These are phyloP conservation scores for Boechera divaricarpa DNA, from an alignment of 345 rosid species.

Conservation along the genomic window DNA sequence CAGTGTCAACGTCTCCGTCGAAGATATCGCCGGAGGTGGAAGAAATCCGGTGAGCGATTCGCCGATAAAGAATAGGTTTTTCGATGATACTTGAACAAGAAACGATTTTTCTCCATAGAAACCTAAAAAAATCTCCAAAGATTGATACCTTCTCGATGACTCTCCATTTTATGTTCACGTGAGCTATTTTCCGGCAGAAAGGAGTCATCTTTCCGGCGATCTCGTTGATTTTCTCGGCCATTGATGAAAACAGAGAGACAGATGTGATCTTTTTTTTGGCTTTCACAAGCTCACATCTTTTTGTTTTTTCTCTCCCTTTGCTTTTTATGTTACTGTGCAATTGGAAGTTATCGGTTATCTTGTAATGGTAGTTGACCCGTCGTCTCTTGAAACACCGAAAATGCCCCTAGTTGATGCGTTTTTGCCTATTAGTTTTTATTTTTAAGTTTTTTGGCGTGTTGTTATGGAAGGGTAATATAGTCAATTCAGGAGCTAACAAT, in stretches of 20 bases:
- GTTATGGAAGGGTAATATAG: slow-evolving; percentile 4
- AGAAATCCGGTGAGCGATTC: slow-evolving; percentile 52
- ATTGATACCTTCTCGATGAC: slow-evolving; percentile 60
- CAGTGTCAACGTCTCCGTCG: slow-evolving; percentile 29
- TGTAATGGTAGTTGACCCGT: slow-evolving; percentile 40
- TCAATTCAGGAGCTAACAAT: neutral
- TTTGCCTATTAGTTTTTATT: neutral
- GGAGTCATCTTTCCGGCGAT: slow-evolving; percentile 60
- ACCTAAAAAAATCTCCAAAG: slow-evolving; percentile 66
- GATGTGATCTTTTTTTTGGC: slow-evolving; percentile 13
- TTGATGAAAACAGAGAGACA: slow-evolving; percentile 35
- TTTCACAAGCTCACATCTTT: slow-evolving; percentile 32
- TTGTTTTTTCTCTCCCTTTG: neutral
- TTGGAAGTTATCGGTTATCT: slow-evolving; percentile 36
- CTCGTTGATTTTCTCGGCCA: slow-evolving; percentile 52
- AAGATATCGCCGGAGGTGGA: slow-evolving; percentile 46
- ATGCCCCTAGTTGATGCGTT: neutral
- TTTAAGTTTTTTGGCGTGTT: neutral
- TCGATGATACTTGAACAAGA: slow-evolving; percentile 65
- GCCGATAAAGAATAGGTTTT: slow-evolving; percentile 60
- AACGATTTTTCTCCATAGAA: slow-evolving; percentile 79
- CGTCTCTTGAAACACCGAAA: neutral
- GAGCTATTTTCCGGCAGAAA: slow-evolving; percentile 58
- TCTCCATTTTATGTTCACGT: slow-evolving; percentile 62
- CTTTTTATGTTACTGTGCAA: slow-evolving; percentile 29